Base-by-base conservation (phyloP, 495 filamentous ascomycete species). In the Schizothecium vesticola region DNA sequence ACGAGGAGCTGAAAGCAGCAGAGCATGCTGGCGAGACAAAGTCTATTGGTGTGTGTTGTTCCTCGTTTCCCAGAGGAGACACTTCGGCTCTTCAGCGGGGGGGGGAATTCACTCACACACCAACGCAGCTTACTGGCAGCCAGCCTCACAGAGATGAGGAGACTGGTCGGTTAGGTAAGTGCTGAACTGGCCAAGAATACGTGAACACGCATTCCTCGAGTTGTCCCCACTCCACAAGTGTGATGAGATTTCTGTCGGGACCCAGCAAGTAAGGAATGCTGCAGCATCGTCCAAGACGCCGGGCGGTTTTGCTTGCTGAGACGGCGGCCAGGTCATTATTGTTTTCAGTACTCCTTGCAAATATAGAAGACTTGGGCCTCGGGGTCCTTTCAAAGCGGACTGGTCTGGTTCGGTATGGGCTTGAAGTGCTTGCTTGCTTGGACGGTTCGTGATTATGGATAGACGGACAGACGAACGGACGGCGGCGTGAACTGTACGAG, bases 181-280 rank as follows among this genome's bases (percentile, higher is more conserved):
- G 31, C 10, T 13, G 6, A n/a, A 8, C 43, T 51, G 36, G 19
- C 36, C n/a, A 64, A 19, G 21, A 64, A 51, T 65, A 65, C 28
- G 64, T 65, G 64, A 51, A 65, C 64, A 65, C 64, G 64, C 56
- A 58, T 65, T 36, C 56, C 51, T 8, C 64, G 23, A 60, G 43
- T n/a, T n/a, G 43, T 51, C 43, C 43, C 19, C 19, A 51, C 43
- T 51, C 5, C 1, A n/a, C 16, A n/a, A 7, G 43, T 8, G 36
- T 51, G 36, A 51, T 51, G 43, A 19, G 31, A 12, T 36, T 36
- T 12, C 11, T 10, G 11, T 28, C 26, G 36, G 16, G 19, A 51
- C 43, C 36, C n/a, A 19, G 43, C 16, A 51, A 51, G 7, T n/a
- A n/a, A n/a, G 43, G 43, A 51, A 51, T n/a, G 43, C 43, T 51